phyloP scores from a whole-genome alignment of 257 asterid species.

The Przewalskia tangutica region DNA sequence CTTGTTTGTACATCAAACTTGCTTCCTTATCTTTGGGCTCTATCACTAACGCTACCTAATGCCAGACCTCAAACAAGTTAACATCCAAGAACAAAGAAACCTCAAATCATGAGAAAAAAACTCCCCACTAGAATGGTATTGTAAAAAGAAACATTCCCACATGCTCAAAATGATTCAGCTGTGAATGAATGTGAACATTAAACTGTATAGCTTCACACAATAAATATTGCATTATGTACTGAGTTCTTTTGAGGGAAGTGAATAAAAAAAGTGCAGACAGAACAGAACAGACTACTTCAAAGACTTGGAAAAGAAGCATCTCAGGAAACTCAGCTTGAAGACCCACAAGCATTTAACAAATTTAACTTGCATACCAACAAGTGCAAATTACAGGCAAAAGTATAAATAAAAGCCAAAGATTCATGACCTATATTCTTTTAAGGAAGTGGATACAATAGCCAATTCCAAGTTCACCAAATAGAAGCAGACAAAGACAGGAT shows the following conservation, averaged over 20 bases:
- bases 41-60: slow-evolving; percentile 87
- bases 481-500: not conserved
- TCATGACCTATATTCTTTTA: not conserved
- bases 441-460: not conserved
- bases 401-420: not conserved
- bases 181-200: not conserved
- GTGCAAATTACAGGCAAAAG: not conserved
- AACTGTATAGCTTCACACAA: not conserved
- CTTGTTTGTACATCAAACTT: slow-evolving; percentile 94
- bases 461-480: not conserved
- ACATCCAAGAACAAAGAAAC: not conserved
- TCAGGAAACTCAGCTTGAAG: not conserved
- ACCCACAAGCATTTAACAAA: not conserved
- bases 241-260: not conserved
- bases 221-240: not conserved
- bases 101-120: not conserved
- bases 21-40: slow-evolving; percentile 99
- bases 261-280: not conserved
- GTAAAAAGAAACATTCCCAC: not conserved
- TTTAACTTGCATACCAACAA: not conserved
- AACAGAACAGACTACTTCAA: not conserved
- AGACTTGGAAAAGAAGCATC: not conserved
- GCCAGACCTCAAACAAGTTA: slow-evolving; percentile 6
- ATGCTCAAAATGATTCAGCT: not conserved
- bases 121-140: not conserved